These are phyloP conservation scores for Moesziomyces parantarcticus DNA, from an alignment of 1,284 basidiomycete species.

Conservation along the genomic window DNA sequence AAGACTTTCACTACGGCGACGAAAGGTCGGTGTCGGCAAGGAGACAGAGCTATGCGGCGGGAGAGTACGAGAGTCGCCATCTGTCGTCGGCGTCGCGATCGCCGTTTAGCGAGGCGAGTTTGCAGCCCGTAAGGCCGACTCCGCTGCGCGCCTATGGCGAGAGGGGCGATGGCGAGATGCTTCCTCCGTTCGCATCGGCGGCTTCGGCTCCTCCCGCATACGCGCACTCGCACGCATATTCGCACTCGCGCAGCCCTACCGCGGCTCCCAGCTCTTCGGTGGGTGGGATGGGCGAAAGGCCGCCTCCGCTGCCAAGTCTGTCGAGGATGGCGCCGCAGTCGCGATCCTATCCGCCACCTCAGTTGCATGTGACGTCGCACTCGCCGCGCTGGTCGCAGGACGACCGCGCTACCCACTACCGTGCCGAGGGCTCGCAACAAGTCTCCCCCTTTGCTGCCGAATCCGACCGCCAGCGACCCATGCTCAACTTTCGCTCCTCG, in stretches of 20 bases:
- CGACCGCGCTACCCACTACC: slow-evolving; percentile 1
- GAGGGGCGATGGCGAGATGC: slow-evolving; percentile 10
- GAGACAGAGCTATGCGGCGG: slow-evolving; percentile 27
- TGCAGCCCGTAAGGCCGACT: slow-evolving; percentile 15
- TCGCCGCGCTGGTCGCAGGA: slow-evolving; percentile 4
- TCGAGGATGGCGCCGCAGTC: slow-evolving; percentile 9
- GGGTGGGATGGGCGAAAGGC: background rate
- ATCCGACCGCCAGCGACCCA: slow-evolving; percentile 10
- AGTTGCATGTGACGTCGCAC: slow-evolving; percentile 7
- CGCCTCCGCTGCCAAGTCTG: slow-evolving; percentile 27
- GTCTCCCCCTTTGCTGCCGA: slow-evolving; percentile 5
- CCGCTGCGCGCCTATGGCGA: slow-evolving; percentile 11
- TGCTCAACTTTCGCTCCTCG: slow-evolving; percentile 27
- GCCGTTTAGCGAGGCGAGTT: slow-evolving; percentile 1
- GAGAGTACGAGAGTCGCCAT: slow-evolving; percentile 17
- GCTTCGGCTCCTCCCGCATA: slow-evolving; percentile 2
- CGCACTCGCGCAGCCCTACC: background rate
- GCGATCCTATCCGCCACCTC: slow-evolving; percentile 6
- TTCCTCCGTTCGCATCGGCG: slow-evolving; percentile 11
- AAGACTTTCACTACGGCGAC: slow-evolving; percentile 38
- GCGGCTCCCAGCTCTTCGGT: slow-evolving; percentile 4
- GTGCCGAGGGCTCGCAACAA: background rate
- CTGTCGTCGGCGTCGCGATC: slow-evolving; percentile 5
- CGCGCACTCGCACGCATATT: background rate
- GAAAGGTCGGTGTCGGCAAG: slow-evolving; percentile 14